Base-by-base conservation (phyloP, 2,329 filamentous ascomycete genomes). In the Periconia sp. region DNA sequence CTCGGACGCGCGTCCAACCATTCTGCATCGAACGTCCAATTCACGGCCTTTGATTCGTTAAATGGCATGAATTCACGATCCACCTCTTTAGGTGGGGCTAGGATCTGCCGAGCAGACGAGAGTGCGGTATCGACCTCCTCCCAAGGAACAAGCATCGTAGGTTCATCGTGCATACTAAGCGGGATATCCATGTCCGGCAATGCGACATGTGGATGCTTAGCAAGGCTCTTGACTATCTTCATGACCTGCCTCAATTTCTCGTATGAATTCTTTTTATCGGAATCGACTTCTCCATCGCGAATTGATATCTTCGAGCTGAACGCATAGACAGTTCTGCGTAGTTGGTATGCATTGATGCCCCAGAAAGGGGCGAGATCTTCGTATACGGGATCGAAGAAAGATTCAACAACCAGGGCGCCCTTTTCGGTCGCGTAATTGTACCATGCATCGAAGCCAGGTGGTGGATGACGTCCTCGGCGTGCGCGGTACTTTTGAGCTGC, bases 331-430 rank as follows among this genome's bases (percentile, higher is more conserved):
- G 70, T 65, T 30, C 66, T 63, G 2, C 74, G 69, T 12, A 78
- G 64, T 26, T 67, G 55, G 23, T 56, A 49, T 2, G 77, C 66
- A 3, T 67, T 56, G 1, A 78, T 42, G 3, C 68, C 75, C 76
- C 78, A 78, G 51, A 78, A 79, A 2, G 78, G 76, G 12, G 63
- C 66, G 9, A 79, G 47, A 44, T 79, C 77, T 36, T 76, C 53
- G 51, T 79, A 76, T 10, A 80, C 76, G 46, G 73, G 74, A 43
- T 80, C 77, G 52, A 75, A 79, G 52, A 78, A 76, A 3, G 75
- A 69, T 48, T 80, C 77, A 8, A 78, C 57, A 2, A 79, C 62
- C 11, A 78, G 22, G 1, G 73, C 68, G 28, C 70, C 62, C 31
- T 70, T 58, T 15, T 64, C 59, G 16, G 63, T 59, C 5, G 78